Conservation (phyloP, 352 stramenopile species). For the Poterioochromonas sp. region DNA sequence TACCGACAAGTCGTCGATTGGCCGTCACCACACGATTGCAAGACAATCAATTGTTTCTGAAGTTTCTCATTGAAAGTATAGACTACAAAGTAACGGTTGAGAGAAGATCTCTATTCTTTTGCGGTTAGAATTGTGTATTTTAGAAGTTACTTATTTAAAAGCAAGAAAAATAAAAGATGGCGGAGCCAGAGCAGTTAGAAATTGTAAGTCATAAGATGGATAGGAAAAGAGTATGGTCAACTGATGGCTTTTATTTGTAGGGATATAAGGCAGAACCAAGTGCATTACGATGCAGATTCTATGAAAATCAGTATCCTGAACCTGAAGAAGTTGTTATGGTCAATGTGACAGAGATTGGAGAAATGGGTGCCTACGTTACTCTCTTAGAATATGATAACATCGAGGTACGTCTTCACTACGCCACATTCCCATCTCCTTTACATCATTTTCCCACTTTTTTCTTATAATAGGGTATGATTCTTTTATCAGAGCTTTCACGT, state of each 20-base stretch:
- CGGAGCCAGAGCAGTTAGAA: too few relatives aligned
- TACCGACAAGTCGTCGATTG: too few relatives aligned
- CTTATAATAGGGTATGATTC: slow-evolving; percentile 83
- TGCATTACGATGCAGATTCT: slow-evolving; percentile 57
- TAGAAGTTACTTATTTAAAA: too few relatives aligned
- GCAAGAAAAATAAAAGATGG: too few relatives aligned
- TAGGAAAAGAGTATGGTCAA: neutral
- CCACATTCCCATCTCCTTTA: neutral
- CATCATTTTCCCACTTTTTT: neutral
- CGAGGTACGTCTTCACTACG: slow-evolving; percentile 46
- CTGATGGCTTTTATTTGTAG: neutral
- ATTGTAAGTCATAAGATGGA: too few relatives aligned
- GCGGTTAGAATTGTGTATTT: too few relatives aligned
- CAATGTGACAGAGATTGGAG: slow-evolving; percentile 70
- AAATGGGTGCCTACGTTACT: slow-evolving; percentile 99
- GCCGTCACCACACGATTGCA: too few relatives aligned
- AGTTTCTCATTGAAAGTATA: too few relatives aligned
- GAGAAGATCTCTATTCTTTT: too few relatives aligned
- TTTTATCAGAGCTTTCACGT: slow-evolving; percentile 94
- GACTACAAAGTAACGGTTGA: too few relatives aligned
- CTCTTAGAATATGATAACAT: slow-evolving; percentile 99
- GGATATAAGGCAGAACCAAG: neutral
- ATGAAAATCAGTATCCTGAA: slow-evolving; percentile 80
- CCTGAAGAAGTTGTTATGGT: slow-evolving; percentile 95
- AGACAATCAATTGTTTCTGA: too few relatives aligned